Percentiles rank a stretch among this genome's conserved stretches.
phyloP scores from a whole-genome alignment of 768 basidiomycete genomes.

The Phlebiopsis gigantea region DNA sequence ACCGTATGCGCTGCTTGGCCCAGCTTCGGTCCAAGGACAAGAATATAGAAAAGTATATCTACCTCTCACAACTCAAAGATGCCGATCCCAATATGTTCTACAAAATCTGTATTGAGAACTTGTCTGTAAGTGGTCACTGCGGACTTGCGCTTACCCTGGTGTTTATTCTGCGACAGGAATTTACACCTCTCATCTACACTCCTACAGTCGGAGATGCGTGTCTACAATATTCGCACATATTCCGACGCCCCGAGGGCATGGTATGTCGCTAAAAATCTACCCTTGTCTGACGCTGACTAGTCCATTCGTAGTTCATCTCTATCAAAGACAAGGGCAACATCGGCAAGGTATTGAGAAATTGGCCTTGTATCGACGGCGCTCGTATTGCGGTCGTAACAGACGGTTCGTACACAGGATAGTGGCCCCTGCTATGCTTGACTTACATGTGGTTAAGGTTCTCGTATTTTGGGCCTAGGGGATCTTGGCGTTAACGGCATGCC shows the following conservation, averaged over 20 bases:
- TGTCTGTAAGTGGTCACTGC: constrained; percentile 42
- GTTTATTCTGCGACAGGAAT: constrained; percentile 30
- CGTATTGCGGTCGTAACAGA: constrained; percentile 92
- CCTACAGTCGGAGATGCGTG: constrained; percentile 93
- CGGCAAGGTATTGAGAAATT: constrained; percentile 59
- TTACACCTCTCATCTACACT: constrained; percentile 83
- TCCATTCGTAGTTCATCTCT: constrained; percentile 56
- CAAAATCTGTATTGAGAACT: constrained; percentile 62
- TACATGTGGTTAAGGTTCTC: constrained; percentile 49
- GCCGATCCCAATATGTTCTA: constrained; percentile 76
- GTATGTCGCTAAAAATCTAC: constrained; percentile 28
- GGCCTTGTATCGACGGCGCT: constrained; percentile 70
- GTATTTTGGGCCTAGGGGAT: constrained; percentile 86
- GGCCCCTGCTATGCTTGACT: neutral
- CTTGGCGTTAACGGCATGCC: constrained; percentile 83
- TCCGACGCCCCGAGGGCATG: constrained; percentile 67
- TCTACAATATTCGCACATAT: constrained; percentile 75
- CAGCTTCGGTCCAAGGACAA: constrained; percentile 74
- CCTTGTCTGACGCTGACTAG: neutral
- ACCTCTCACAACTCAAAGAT: constrained; percentile 68
- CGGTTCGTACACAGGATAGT: constrained; percentile 37
- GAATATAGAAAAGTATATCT: constrained; percentile 81
- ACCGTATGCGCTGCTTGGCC: constrained; percentile 53
- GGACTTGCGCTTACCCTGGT: neutral
- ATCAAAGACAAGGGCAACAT: constrained; percentile 83